Percentiles rank a stretch among this genome's conserved stretches.
Conservation (phyloP, 257 asterid species). For the Przewalskia tangutica region DNA sequence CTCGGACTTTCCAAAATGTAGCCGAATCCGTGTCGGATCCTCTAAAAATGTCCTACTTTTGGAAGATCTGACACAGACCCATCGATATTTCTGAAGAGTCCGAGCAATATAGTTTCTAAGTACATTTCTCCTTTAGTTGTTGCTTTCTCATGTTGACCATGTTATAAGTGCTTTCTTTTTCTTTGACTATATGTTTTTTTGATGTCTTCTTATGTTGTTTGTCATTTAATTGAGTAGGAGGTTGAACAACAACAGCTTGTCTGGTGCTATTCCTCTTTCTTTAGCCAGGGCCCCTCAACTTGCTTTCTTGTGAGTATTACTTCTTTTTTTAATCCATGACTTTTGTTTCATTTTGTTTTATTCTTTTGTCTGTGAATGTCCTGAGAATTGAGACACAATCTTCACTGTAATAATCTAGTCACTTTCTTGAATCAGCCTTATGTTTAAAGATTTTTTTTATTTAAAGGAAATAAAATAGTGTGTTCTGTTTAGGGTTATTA, state of each 20-base stretch:
- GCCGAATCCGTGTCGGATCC: too few species aligned
- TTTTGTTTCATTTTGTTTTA: conserved; percentile 6
- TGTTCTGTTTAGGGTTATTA: not conserved
- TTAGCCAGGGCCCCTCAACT: conserved; percentile 79
- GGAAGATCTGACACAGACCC: too few species aligned
- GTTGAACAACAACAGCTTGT: conserved; percentile 86
- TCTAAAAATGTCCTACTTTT: too few species aligned
- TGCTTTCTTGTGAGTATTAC: conserved; percentile 84
- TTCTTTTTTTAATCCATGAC: not conserved
- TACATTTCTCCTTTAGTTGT: not conserved
- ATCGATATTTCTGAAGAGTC: too few species aligned
- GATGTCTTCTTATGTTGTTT: conserved; percentile 28
- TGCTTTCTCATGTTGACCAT: not conserved
- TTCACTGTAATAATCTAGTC: not conserved
- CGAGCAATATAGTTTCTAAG: too few species aligned
- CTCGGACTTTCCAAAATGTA: too few species aligned
- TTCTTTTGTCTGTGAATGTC: conserved; percentile 6
- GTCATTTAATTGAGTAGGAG: conserved; percentile 66
- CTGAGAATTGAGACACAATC: not conserved
- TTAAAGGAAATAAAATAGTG: conserved; percentile 3
- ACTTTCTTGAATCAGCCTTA: not conserved
- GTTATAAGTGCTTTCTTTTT: conserved; percentile 15
- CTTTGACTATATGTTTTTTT: conserved; percentile 18
- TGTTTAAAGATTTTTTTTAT: not conserved
- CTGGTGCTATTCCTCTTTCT: conserved; percentile 75